A percentile compares a stretch with the other conserved stretches of the same genome.
Evolutionary conservation across 2,329 filamentous ascomycete genomes (phyloP).

Genomic region (Alternaria arbusti): DNA sequence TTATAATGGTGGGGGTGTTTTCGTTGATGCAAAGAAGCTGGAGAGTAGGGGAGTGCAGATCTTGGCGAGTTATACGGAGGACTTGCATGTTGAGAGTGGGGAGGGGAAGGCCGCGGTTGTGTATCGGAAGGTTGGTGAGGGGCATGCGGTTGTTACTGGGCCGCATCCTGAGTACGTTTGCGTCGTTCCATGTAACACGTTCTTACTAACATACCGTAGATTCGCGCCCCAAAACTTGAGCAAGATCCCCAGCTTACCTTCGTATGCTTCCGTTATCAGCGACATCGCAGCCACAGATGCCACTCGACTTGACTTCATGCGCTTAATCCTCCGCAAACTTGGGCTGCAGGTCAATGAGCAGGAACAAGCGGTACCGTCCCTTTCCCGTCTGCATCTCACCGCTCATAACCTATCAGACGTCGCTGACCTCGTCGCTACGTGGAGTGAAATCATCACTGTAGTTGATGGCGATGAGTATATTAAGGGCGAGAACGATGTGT

Average conservation of each 20-base stretch:
- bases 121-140: conserved; percentile 81
- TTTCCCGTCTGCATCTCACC: conserved; percentile 84
- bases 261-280: conserved; percentile 74
- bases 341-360: conserved; percentile 79
- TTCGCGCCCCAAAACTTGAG: conserved; percentile 83
- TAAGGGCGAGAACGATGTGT: conserved; percentile 81
- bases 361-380: conserved; percentile 72
- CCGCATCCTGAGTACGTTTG: conserved; percentile 85
- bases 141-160: conserved; percentile 79
- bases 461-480: conserved; percentile 74
- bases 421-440: conserved; percentile 69
- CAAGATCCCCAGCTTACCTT: conserved; percentile 68
- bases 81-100: conserved; percentile 77
- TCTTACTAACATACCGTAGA: conserved; percentile 54
- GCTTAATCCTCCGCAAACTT: conserved; percentile 78
- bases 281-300: conserved; percentile 72
- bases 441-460: conserved; percentile 70
- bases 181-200: neutral
- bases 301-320: conserved; percentile 75
- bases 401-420: conserved; percentile 69
- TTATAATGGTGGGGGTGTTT: conserved; percentile 94
- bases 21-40: conserved; percentile 76
- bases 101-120: conserved; percentile 78
- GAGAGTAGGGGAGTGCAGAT: conserved; percentile 74
- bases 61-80: conserved; percentile 78